phyloP scores from a whole-genome alignment of 225 moss, liverwort and hornwort species.

The Polytrichum commune region DNA sequence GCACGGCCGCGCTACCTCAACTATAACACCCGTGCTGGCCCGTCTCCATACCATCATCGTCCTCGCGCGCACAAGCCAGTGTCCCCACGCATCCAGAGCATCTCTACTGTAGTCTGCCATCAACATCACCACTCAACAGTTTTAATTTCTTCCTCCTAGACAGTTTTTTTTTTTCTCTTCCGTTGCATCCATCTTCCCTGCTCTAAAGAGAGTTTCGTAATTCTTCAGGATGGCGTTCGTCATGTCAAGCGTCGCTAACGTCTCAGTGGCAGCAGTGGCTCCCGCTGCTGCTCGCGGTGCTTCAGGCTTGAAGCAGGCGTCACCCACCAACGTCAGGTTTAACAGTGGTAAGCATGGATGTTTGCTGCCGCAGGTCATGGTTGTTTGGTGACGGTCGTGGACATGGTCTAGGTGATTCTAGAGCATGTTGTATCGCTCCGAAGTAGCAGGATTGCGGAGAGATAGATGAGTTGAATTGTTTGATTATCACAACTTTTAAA shows the following conservation, averaged over 20 bases:
- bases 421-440: too few species aligned
- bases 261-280: constrained; percentile 1
- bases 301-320: constrained; percentile 18
- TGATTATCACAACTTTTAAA: too few species aligned
- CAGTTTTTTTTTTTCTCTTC: too few species aligned
- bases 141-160: too few species aligned
- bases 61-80: too few species aligned
- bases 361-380: not conserved
- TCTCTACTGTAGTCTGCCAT: too few species aligned
- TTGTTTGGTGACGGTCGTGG: too few species aligned
- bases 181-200: too few species aligned
- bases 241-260: constrained; percentile 4
- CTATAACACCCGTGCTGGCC: not conserved
- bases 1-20: not conserved
- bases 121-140: too few species aligned
- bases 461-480: too few species aligned
- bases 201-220: not conserved
- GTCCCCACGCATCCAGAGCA: too few species aligned
- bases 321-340: constrained; percentile 16
- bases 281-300: not conserved
- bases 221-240: constrained; percentile 20
- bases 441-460: not conserved
- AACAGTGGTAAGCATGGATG: constrained; percentile 4
- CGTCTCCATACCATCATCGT: not conserved
- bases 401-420: too few species aligned